Base-by-base conservation (phyloP, 139 green algal genomes). In the Chlorella sp. region DNA sequence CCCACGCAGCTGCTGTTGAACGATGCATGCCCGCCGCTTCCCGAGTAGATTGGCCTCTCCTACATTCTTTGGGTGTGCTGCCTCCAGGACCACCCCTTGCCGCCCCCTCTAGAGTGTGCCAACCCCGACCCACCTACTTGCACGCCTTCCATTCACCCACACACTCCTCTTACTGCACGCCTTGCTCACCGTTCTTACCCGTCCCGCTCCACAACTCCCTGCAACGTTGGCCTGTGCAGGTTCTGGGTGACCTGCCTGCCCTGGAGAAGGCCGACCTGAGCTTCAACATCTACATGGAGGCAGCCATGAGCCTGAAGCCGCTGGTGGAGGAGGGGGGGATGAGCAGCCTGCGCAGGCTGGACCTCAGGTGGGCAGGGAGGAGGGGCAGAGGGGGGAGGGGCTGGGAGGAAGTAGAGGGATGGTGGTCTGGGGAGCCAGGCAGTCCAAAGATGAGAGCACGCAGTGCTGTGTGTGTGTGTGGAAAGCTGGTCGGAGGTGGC, bases 241-340 rank as follows among this genome's bases (percentile, higher is more conserved):
- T 90, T 78, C 87, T 90, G 87, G 32, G 26, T 12, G 24, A 53
- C 18, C 78, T 90, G 78, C 87, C 87, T 4, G 1, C 42, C 36
- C 87, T 90, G 87, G 87, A 90, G 64, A 30, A 61, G 22, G 61
- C 61, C 2, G 87, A 90, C 87, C 87, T 90, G 26, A 75, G 37
- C 39, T 90, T 90, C 87, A 85, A 82, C 87, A 81, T 90, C 40
- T 90, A 90, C 39, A 87, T 90, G 87, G 87, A 90, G 61, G 78
- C 78, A 22, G 87, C 87, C 12, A 21, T 22, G 7, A 53, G 36
- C 24, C 87, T 90, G 36, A 12, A 19, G 40, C 39, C 78, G 18
- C 87, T 86, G 60, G 9, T 71, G 36, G 61, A 68, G 14, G 32
- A 81, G 0, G 60, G 28, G 0, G 87, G 87, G 24, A 37, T 90